Evolutionary conservation across 352 stramenopile species (phyloP).

Genomic region (Phytophthora nicotianae): DNA sequence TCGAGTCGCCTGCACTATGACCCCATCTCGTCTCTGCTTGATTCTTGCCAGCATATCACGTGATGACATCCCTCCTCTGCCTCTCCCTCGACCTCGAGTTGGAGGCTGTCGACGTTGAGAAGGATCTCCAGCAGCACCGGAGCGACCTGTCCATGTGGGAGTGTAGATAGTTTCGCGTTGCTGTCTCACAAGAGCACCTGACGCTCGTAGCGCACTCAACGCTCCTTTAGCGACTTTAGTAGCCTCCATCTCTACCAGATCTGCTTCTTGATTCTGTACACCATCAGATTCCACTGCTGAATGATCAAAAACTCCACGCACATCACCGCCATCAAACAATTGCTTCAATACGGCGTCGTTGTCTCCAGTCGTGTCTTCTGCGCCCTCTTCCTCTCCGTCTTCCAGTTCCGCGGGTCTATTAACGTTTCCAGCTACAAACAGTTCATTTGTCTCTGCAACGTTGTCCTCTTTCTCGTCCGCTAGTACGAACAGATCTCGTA

Average conservation of each 20-base stretch:
- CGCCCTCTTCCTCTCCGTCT: conserved; percentile 36
- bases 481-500: conserved; percentile 96
- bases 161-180: conserved; percentile 69
- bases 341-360: conserved; percentile 90
- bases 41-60: conserved; percentile 77
- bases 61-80: conserved; percentile 46
- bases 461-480: conserved; percentile 61
- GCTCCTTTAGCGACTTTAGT: conserved; percentile 90
- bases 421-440: conserved; percentile 91
- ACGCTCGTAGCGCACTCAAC: conserved; percentile 79
- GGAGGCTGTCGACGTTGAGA: conserved; percentile 42
- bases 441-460: conserved; percentile 91
- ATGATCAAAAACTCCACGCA: conserved; percentile 96
- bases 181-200: conserved; percentile 72
- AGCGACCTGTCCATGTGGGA: conserved; percentile 80
- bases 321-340: conserved; percentile 90
- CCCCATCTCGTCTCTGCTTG: conserved; percentile 34
- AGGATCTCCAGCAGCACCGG: conserved; percentile 70
- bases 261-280: conserved; percentile 88
- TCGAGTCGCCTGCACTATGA: conserved; percentile 17
- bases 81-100: conserved; percentile 13
- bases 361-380: conserved; percentile 40
- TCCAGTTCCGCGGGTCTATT: conserved; percentile 57
- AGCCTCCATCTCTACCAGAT: conserved; percentile 93
- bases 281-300: conserved; percentile 91